These are phyloP conservation scores for Serpula lacrymans DNA, from an alignment of 768 basidiomycete species.

Conservation along the genomic window DNA sequence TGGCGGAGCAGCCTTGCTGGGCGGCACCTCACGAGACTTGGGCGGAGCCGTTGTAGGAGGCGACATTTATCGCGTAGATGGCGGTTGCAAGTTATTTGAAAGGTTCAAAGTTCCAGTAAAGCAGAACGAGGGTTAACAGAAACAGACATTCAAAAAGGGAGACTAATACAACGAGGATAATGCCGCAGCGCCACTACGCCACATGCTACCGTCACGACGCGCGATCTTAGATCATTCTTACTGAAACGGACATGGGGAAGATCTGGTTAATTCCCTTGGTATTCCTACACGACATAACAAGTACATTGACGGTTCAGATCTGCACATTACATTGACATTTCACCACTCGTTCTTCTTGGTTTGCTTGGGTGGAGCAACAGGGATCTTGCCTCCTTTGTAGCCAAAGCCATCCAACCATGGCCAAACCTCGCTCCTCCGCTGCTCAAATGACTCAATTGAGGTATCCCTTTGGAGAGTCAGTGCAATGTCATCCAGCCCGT, in stretches of 20 bases:
- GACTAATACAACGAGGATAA: slow-evolving; percentile 4
- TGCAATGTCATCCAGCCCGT: slow-evolving; percentile 95
- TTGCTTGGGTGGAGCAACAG: slow-evolving; percentile 39
- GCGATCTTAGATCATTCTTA: too few relatives aligned
- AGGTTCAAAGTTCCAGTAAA: neutral
- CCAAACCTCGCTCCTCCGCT: slow-evolving; percentile 72
- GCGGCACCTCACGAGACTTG: slow-evolving; percentile 10
- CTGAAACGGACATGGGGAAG: too few relatives aligned
- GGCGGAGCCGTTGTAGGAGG: slow-evolving; percentile 9
- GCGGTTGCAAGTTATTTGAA: neutral
- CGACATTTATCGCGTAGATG: slow-evolving; percentile 2
- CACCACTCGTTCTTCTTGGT: slow-evolving; percentile 72
- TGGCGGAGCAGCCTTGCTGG: slow-evolving; percentile 15
- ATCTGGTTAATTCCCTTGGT: neutral
- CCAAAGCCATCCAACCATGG: slow-evolving; percentile 98
- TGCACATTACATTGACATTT: slow-evolving; percentile 11
- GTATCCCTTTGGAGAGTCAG: slow-evolving; percentile 81
- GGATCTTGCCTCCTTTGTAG: slow-evolving; percentile 77
- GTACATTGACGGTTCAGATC: neutral
- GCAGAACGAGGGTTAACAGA: neutral
- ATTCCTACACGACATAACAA: neutral
- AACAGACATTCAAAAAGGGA: slow-evolving; percentile 1
- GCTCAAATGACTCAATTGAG: slow-evolving; percentile 78
- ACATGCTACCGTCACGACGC: too few relatives aligned
- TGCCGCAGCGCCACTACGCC: too few relatives aligned